Evolutionary conservation across 1,284 basidiomycete genomes (phyloP).

Genomic region (Rhodotorula mucilaginosa): DNA sequence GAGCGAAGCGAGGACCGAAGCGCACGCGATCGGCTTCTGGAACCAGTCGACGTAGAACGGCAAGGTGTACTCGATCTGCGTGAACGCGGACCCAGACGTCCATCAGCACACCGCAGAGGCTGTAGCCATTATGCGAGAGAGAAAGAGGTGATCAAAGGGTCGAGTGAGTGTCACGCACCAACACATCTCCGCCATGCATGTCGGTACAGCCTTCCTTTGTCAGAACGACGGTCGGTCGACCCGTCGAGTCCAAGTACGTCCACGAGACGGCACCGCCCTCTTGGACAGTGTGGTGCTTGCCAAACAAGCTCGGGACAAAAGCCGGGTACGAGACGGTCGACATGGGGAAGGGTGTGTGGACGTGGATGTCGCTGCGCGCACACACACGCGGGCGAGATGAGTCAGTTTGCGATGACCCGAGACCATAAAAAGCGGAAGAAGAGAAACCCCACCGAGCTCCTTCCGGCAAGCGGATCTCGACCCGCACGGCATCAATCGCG

Average conservation of each 20-base stretch:
- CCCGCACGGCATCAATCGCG: constrained; percentile 74
- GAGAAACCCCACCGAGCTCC: constrained; percentile 73
- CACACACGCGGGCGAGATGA: not conserved
- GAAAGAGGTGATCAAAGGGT: not conserved
- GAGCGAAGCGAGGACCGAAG: constrained; percentile 47
- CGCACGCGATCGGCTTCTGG: constrained; percentile 76
- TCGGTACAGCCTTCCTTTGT: constrained; percentile 72
- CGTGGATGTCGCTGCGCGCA: constrained; percentile 65
- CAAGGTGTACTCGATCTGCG: constrained; percentile 73
- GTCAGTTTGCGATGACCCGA: not conserved
- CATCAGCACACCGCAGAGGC: constrained; percentile 16
- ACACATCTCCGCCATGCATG: constrained; percentile 65
- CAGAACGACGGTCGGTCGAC: constrained; percentile 74
- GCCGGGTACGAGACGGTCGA: constrained; percentile 60
- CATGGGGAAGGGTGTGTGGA: constrained; percentile 74
- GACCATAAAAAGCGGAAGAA: not conserved
- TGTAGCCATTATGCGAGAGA: constrained; percentile 7
- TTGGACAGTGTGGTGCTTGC: not conserved
- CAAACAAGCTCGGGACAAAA: constrained; percentile 49
- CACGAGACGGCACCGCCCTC: constrained; percentile 46
- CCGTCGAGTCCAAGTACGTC: constrained; percentile 91
- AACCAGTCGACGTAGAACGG: constrained; percentile 72
- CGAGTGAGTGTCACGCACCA: constrained; percentile 47
- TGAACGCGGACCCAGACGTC: constrained; percentile 8
- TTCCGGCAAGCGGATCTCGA: constrained; percentile 84